Evolutionary conservation across 352 stramenopile species (phyloP), one percentile per base, ranked within the genome.

Genomic region (Phytophthora constricta): DNA sequence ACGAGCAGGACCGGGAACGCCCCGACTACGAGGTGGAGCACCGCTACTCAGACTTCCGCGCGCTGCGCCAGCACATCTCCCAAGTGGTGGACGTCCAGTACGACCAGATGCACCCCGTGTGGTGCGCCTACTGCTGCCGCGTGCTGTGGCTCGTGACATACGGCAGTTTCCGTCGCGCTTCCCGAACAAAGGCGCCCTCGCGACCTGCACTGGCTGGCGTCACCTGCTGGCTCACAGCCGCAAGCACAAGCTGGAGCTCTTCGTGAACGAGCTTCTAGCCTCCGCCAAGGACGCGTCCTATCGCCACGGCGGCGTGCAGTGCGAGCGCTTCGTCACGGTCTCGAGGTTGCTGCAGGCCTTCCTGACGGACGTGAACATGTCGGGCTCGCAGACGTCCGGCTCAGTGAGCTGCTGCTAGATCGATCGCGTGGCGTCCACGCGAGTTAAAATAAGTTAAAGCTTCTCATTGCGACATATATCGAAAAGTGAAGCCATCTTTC

Each of bases 1-100:
- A 66, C 41, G 49, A 69, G 19, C 54, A 65, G 33, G 54, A 58
- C 19, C 19, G n/a, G 1, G 60, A 74, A 33, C 60, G 74, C 2
- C 65, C 45, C 8, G 68, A 77, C 7, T 90, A 82, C 43, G 67
- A 74, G 17, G 51, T 89, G 31, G 66, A 70, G 22, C 76, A 79
- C 37, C 77, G 83, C 64, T 91, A 86, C 59, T 89, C 79, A 28
- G 74, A 82, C 28, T 87, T 91, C 52, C 68, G 68, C 1, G 56
- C 63, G 14, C 57, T 91, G 31, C 83, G 83, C 22, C 42, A 67
- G 19, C 51, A 63, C 14, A 64, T 91, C 20, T 63, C 45, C 20
- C 52, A 71, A 0, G 63, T 74, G 1, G 62, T 80, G 17, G 54
- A 71, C 23, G 46, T 56, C 19, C 27, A 27, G 5, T 52, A 72